Percentiles rank a stretch among this genome's conserved stretches.
These are phyloP conservation scores for Xanthoconium stramineum DNA, from an alignment of 768 basidiomycete species.

Conservation along the genomic window DNA sequence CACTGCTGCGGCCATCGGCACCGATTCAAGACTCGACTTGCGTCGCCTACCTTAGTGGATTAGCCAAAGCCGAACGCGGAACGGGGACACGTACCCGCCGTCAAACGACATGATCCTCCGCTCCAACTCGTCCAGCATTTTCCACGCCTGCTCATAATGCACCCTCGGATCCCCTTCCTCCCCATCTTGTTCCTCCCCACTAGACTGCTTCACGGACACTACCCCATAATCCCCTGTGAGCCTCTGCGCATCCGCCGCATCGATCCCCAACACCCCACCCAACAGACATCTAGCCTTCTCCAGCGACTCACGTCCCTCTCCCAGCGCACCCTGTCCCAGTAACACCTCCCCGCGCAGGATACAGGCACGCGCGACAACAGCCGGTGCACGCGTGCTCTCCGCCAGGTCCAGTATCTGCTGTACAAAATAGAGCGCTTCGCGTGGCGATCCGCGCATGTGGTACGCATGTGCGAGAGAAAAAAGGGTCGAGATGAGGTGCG, in stretches of 20 bases:
- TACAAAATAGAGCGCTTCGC: constrained; percentile 83
- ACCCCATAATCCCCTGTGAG: constrained; percentile 52
- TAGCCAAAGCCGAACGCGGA: not conserved
- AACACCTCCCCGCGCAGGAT: constrained; percentile 68
- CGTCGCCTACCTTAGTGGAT: constrained; percentile 34
- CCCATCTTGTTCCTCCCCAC: constrained; percentile 22
- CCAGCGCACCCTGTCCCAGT: constrained; percentile 56
- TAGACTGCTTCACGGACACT: constrained; percentile 26
- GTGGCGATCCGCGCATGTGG: constrained; percentile 70
- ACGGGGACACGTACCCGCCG: constrained; percentile 39
- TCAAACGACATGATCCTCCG: constrained; percentile 52
- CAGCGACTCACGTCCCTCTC: constrained; percentile 56
- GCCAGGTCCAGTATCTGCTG: constrained; percentile 77
- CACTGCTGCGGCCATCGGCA: constrained; percentile 14
- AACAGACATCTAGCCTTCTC: constrained; percentile 46
- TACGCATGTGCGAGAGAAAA: constrained; percentile 71
- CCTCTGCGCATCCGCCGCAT: constrained; percentile 55
- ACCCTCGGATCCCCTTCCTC: constrained; percentile 43
- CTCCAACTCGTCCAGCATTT: constrained; percentile 62
- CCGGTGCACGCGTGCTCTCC: constrained; percentile 60
- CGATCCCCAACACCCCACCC: constrained; percentile 48
- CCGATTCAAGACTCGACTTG: constrained; percentile 40
- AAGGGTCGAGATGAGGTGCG: constrained; percentile 64
- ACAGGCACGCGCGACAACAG: constrained; percentile 61
- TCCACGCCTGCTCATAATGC: constrained; percentile 54